Base-by-base conservation (phyloP, 2,329 filamentous ascomycete species). In the Neofusicoccum sp. region DNA sequence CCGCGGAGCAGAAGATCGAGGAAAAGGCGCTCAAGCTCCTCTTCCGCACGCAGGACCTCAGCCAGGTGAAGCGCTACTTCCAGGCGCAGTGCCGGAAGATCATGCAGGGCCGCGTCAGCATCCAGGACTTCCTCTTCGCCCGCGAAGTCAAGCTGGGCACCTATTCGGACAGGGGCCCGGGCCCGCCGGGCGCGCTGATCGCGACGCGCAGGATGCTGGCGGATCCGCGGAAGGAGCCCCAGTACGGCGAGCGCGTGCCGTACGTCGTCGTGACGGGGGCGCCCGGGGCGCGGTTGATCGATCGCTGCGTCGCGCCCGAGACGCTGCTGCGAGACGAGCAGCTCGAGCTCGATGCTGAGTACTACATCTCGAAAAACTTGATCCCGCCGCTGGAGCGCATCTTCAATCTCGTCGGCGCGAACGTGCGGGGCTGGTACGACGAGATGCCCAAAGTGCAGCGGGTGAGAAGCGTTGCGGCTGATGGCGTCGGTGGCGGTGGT, bases 91-190 rank as follows among this genome's bases (percentile, higher is more conserved):
- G 93, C 75, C 81, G 83, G 44, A 98, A 97, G 76, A 96, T 99
- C 67, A 93, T 97, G 89, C 85, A 85, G 63, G 93, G 92, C 48
- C 85, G 86, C 34, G 87, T 99, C 44, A 95, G 91, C 1, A 86
- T 98, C 26, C 92, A 97, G 68, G 95, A 99, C 74, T 97, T 99
- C 74, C 96, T 92, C 74, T 98, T 97, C 71, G 93, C 93, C 0
- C 88, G 86, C 72, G 95, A 98, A 76, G 93, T 99, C 60, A 91
- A 89, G 66, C 81, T 98, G 1, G 93, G 93, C 12, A 92, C 88
- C 0, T 99, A 99, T 75, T 89, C 88, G 49, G 89, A 92, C 64
- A 88, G 87, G 67, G 90, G 89, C 0, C 85, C 86, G 1, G 87
- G 90, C 1, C 93, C 95, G 0, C 89, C 95, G 0, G 95, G 95